A percentile compares a stretch with the other conserved stretches of the same genome.
Conservation (phyloP, 331 rosid species). For the Cydonia oblonga region DNA sequence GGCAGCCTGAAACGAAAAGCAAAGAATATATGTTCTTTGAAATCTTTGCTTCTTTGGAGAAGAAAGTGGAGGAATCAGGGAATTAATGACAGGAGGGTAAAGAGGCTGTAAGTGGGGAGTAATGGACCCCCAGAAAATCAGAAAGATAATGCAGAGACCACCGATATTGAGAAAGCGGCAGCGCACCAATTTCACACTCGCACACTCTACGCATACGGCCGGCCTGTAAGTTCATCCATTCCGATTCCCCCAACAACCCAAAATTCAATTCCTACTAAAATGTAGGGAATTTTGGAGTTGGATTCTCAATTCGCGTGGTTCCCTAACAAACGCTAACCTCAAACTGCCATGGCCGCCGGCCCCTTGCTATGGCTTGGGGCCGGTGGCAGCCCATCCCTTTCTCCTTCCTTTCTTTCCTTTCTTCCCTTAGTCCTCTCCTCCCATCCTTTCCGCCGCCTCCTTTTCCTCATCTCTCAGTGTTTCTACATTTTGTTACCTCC, state of each 20-base stretch:
- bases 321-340: too few relatives aligned
- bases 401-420: too few relatives aligned
- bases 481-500: neutral
- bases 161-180: neutral
- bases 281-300: too few relatives aligned
- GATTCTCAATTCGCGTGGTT: too few relatives aligned
- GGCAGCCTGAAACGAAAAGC: neutral
- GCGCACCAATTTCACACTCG: neutral
- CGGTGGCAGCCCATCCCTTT: too few relatives aligned
- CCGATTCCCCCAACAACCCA: too few relatives aligned
- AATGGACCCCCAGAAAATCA: neutral
- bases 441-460: too few relatives aligned
- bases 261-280: too few relatives aligned
- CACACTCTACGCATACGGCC: neutral
- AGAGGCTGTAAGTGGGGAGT: slow-evolving; percentile 1
- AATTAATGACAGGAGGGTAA: neutral
- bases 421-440: too few relatives aligned
- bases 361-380: too few relatives aligned
- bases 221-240: neutral
- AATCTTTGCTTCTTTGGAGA: neutral
- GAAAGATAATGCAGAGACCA: neutral
- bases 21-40: slow-evolving; percentile 5
- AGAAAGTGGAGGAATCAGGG: neutral
- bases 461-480: too few relatives aligned
- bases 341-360: too few relatives aligned